Evolutionary conservation across 139 green algal genomes (phyloP).

Genomic region (Chlorella vulgaris): DNA sequence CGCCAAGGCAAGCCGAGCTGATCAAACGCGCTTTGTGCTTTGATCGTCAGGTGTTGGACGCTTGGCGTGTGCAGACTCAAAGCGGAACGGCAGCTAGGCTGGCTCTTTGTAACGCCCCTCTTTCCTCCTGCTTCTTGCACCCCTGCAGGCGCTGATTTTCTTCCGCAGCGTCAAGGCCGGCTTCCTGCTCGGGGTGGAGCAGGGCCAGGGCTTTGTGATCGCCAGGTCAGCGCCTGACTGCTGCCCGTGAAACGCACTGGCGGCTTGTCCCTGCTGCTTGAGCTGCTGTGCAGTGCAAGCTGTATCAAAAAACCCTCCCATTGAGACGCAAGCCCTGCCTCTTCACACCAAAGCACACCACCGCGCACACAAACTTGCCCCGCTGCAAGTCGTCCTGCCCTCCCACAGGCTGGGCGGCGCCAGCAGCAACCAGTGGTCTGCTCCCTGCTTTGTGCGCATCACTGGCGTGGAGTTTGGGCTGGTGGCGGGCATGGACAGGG

Average conservation of each 20-base stretch:
- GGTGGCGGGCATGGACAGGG: conserved; percentile 25
- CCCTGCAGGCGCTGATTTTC: conserved; percentile 17
- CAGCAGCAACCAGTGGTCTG: conserved; percentile 8
- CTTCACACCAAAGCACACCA: no score
- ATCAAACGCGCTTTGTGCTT: neutral
- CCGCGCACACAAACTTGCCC: no score
- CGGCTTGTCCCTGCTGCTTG: neutral
- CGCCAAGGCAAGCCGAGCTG: neutral
- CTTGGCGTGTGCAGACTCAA: no score
- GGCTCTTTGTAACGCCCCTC: no score
- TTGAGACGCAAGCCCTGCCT: no score
- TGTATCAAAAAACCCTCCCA: no score
- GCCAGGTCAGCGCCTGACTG: neutral
- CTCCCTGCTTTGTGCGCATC: neutral
- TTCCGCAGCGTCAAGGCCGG: conserved; percentile 16
- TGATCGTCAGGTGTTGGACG: no score
- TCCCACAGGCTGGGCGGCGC: conserved; percentile 5
- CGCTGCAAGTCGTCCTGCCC: no score
- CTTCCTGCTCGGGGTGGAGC: conserved; percentile 20
- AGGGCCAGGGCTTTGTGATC: conserved; percentile 11
- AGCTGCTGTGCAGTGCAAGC: no score
- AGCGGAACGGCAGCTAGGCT: no score
- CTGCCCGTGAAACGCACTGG: neutral
- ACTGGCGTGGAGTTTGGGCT: conserved; percentile 26
- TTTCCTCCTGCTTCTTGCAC: neutral